Percentiles rank a stretch among this genome's conserved stretches.
These are phyloP conservation scores for Diplocarpon rosae DNA, from an alignment of 2,329 filamentous ascomycete species.

Conservation along the genomic window DNA sequence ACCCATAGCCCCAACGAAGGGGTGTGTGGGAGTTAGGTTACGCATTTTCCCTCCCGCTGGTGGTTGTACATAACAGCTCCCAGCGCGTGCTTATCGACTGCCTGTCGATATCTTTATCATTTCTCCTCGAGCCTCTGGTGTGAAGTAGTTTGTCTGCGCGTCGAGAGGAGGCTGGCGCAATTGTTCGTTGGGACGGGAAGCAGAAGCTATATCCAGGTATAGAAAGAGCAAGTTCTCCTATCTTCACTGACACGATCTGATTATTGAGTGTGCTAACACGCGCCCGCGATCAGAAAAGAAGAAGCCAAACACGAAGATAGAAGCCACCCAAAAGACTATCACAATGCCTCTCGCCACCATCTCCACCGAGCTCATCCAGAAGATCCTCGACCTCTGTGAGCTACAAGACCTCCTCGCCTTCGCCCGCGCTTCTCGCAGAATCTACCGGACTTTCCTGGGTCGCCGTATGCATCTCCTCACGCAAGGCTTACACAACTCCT, in stretches of 20 bases:
- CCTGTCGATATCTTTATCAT: slow-evolving; percentile 11
- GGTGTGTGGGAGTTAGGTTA: slow-evolving; percentile 24
- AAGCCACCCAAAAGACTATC: slow-evolving; percentile 2
- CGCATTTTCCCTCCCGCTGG: slow-evolving; percentile 14
- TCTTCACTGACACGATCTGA: neutral
- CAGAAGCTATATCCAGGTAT: slow-evolving; percentile 8
- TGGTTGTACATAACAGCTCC: slow-evolving; percentile 21
- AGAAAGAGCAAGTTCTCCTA: slow-evolving; percentile 10
- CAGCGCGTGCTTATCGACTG: slow-evolving; percentile 14
- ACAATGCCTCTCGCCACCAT: slow-evolving; percentile 23
- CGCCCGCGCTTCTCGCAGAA: slow-evolving; percentile 21
- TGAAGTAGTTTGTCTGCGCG: slow-evolving; percentile 1
- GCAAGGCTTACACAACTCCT: slow-evolving; percentile 21
- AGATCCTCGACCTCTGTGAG: slow-evolving; percentile 22
- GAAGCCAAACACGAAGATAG: slow-evolving; percentile 3
- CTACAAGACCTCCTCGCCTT: slow-evolving; percentile 23
- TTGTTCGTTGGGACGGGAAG: slow-evolving; percentile 8
- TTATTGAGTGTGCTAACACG: slow-evolving; percentile 5
- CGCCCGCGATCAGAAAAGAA: slow-evolving; percentile 4
- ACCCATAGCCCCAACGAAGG: slow-evolving; percentile 26
- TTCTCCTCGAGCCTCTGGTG: slow-evolving; percentile 8
- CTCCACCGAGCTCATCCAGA: slow-evolving; percentile 26
- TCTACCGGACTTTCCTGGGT: slow-evolving; percentile 21
- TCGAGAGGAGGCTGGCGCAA: slow-evolving; percentile 9
- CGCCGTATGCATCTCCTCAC: slow-evolving; percentile 19